Evolutionary conservation across 169 alveolate species (phyloP).

Genomic region (Plasmodium vivax): DNA sequence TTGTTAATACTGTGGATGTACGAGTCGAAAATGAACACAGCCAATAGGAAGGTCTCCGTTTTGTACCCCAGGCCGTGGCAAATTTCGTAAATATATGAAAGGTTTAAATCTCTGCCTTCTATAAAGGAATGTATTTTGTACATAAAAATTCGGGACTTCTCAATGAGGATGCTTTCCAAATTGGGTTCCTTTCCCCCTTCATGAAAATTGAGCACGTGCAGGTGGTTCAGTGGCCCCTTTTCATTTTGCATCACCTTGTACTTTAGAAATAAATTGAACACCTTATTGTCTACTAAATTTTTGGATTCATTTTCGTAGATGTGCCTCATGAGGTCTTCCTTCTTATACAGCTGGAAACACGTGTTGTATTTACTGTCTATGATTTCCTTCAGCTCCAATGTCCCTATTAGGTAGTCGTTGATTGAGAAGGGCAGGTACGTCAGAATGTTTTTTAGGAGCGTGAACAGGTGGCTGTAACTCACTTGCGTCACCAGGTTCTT

Average conservation of each 20-base stretch:
- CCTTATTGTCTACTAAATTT: constrained; percentile 45
- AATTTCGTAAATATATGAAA: constrained; percentile 59
- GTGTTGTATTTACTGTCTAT: constrained; percentile 61
- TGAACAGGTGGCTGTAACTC: constrained; percentile 55
- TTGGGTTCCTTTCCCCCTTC: neutral
- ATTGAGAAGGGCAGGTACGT: constrained; percentile 62
- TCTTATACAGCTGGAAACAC: constrained; percentile 56
- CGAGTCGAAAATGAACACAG: constrained; percentile 64
- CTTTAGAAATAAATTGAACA: constrained; percentile 24
- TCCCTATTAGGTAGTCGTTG: constrained; percentile 49
- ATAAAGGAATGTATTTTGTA: constrained; percentile 59
- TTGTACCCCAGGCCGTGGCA: constrained; percentile 48
- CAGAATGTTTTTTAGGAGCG: constrained; percentile 34
- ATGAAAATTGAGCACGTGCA: constrained; percentile 38
- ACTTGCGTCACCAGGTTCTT: constrained; percentile 54
- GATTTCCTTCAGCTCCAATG: constrained; percentile 45
- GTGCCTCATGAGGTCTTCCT: constrained; percentile 34
- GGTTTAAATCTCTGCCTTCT: constrained; percentile 31
- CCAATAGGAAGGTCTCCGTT: constrained; percentile 57
- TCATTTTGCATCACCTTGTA: constrained; percentile 37
- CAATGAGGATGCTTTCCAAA: constrained; percentile 29
- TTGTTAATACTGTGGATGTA: constrained; percentile 46
- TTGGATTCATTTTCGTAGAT: constrained; percentile 57
- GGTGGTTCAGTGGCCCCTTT: constrained; percentile 30
- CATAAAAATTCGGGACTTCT: constrained; percentile 50